Evolutionary conservation across 257 asterid species (phyloP), one percentile per base, ranked within the genome.

Genomic region (Coffea canephora): DNA sequence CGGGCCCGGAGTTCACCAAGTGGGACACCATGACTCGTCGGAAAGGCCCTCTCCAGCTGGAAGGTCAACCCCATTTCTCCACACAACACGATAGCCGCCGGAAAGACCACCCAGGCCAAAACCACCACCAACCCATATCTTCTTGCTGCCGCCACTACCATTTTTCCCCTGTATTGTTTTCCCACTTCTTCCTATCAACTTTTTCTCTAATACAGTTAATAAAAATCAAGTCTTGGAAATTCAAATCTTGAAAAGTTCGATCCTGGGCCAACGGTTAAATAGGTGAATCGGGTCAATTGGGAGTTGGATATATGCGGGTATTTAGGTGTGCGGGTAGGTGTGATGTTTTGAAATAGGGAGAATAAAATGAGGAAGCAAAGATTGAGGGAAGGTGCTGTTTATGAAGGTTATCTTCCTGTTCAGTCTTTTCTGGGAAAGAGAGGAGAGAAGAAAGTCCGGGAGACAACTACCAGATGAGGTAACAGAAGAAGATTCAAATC

Each of bases 1-100:
- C 85, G 87, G 41, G 85, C 89, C 79, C 86, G 88, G 87, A 93
- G 94, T 84, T 87, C 90, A 88, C 89, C 90, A 90, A 95, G 84
- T 82, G 91, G 91, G 48, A 90, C 80, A 62, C 94, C 91, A 71
- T 88, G 93, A 82, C 86, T 95, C 73, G 79, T 87, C 27, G 89
- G 89, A 74, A 87, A 85, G 4, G 93, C 95, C 79, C 91, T 86
- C 83, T 95, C 99, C 10, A 95, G 89, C 76, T 81, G 81, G 86
- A 90, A 77, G 61, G 92, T 85, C 85, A 89, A 5, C 81, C 86
- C 83, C 84, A 82, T 85, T 79, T 86, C 92, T 13, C 78, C 98
- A 43, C 79, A 85, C 23, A 82, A 79, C 54, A 78, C 79, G 71
- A 73, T 85, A 41, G 73, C 88, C 82, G 76, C 78, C 84, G 73